phyloP scores from a whole-genome alignment of 805 yeast species.

The Nakazawaea wickerhamii region DNA sequence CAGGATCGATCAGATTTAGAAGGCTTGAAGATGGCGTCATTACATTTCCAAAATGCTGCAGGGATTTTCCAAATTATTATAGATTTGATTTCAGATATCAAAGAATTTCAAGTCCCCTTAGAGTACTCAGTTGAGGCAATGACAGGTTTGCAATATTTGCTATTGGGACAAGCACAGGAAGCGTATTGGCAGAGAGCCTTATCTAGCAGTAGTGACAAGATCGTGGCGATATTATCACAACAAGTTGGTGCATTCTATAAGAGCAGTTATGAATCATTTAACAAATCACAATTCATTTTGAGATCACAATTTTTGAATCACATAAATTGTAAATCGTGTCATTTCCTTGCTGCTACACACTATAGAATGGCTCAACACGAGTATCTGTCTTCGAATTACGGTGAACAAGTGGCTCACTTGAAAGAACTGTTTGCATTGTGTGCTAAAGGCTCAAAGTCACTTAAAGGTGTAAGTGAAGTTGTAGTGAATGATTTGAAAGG shows the following conservation, averaged over 20 bases:
- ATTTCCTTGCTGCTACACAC: slow-evolving; percentile 68
- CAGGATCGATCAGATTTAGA: slow-evolving; percentile 42
- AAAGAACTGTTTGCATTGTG: slow-evolving; percentile 35
- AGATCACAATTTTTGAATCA: slow-evolving; percentile 63
- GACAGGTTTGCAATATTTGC: slow-evolving; percentile 42
- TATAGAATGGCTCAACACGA: slow-evolving; percentile 52
- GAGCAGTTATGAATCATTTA: slow-evolving; percentile 36
- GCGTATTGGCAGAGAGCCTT: slow-evolving; percentile 74
- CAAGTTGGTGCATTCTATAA: slow-evolving; percentile 58
- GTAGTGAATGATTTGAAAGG: slow-evolving; percentile 51
- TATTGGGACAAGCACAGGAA: slow-evolving; percentile 86
- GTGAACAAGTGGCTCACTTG: slow-evolving; percentile 64
- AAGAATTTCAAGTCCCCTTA: slow-evolving; percentile 22
- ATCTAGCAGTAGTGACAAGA: slow-evolving; percentile 47
- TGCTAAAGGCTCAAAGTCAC: slow-evolving; percentile 30
- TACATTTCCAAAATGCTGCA: slow-evolving; percentile 65
- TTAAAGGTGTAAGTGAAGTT: slow-evolving; percentile 34
- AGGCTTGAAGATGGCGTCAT: slow-evolving; percentile 57
- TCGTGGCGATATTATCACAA: slow-evolving; percentile 58
- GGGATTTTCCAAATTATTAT: slow-evolving; percentile 49
- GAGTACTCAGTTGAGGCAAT: slow-evolving; percentile 51
- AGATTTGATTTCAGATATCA: slow-evolving; percentile 18
- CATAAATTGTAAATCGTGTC: slow-evolving; percentile 50
- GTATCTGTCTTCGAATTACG: slow-evolving; percentile 50
- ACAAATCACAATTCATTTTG: slow-evolving; percentile 41